These are phyloP conservation scores for Hypericum perforatum DNA, from an alignment of 345 rosid genomes.

Conservation along the genomic window DNA sequence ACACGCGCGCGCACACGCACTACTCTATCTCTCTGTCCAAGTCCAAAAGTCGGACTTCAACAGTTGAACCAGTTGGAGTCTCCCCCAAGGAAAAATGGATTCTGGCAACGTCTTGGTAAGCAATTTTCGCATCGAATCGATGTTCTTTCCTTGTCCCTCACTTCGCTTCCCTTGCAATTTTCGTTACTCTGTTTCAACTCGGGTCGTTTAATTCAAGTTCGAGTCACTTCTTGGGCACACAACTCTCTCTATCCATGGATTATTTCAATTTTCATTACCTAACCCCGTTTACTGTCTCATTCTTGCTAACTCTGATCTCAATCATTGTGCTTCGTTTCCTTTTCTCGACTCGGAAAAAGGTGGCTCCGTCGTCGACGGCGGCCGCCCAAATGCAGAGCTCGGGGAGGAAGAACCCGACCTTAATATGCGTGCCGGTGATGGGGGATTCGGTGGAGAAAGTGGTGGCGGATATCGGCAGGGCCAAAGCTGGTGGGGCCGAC, in stretches of 20 bases:
- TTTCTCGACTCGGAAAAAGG: constrained; percentile 15
- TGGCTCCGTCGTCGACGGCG: constrained; percentile 27
- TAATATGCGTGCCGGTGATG: constrained; percentile 76
- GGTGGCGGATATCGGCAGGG: constrained; percentile 37
- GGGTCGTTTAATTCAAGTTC: too few relatives aligned
- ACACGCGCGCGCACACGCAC: too few relatives aligned
- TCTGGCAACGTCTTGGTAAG: constrained; percentile 5
- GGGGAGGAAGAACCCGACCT: constrained; percentile 42
- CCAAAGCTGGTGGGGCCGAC: constrained; percentile 64
- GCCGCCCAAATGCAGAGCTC: constrained; percentile 20
- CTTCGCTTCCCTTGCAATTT: background rate
- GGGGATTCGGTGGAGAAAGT: constrained; percentile 52
- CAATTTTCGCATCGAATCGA: background rate
- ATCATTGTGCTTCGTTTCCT: background rate
- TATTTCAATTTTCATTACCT: too few relatives aligned
- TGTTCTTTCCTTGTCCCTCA: background rate
- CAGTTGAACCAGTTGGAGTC: background rate
- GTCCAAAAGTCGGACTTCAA: background rate
- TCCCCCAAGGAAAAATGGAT: background rate
- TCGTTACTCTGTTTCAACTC: background rate
- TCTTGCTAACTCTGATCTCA: background rate
- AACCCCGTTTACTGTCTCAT: background rate
- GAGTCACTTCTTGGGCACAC: too few relatives aligned
- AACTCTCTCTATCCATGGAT: too few relatives aligned
- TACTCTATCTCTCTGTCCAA: background rate